Conservation (phyloP, 2,329 filamentous ascomycete species). For the Chaetomium sp. region DNA sequence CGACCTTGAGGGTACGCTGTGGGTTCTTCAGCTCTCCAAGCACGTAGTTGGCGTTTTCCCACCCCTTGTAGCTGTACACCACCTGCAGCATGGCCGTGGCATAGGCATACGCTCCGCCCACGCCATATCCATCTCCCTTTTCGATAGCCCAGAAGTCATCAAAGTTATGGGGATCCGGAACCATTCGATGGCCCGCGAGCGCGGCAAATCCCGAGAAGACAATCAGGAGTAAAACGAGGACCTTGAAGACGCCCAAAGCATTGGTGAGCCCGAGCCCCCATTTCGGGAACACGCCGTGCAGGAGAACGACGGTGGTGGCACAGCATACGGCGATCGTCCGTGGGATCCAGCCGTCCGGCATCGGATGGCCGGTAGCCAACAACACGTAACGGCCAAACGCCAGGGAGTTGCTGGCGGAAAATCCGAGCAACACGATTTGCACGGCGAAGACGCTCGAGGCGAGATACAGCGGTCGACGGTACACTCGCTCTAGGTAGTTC, state of each 20-base stretch:
- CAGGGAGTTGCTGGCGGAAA: slow-evolving; percentile 52
- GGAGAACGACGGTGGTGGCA: slow-evolving; percentile 45
- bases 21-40: slow-evolving; percentile 39
- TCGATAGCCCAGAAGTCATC: slow-evolving; percentile 46
- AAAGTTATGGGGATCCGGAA: slow-evolving; percentile 51
- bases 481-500: slow-evolving; percentile 59
- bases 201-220: slow-evolving; percentile 56
- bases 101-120: slow-evolving; percentile 37
- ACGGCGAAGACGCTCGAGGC: slow-evolving; percentile 53
- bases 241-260: slow-evolving; percentile 53
- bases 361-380: slow-evolving; percentile 33
- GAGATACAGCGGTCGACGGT: slow-evolving; percentile 51
- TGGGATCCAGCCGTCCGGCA: slow-evolving; percentile 48
- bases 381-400: slow-evolving; percentile 53
- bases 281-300: slow-evolving; percentile 49
- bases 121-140: slow-evolving; percentile 23
- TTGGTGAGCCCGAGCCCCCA: slow-evolving; percentile 55
- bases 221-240: slow-evolving; percentile 52
- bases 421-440: slow-evolving; percentile 56
- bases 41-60: slow-evolving; percentile 59
- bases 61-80: slow-evolving; percentile 50
- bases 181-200: slow-evolving; percentile 37
- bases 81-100: slow-evolving; percentile 52
- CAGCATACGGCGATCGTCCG: slow-evolving; percentile 49
- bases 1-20: slow-evolving; percentile 40